Base-by-base conservation (phyloP, 192 early-diverging fungal species). In the Backusella mclennaniae region DNA sequence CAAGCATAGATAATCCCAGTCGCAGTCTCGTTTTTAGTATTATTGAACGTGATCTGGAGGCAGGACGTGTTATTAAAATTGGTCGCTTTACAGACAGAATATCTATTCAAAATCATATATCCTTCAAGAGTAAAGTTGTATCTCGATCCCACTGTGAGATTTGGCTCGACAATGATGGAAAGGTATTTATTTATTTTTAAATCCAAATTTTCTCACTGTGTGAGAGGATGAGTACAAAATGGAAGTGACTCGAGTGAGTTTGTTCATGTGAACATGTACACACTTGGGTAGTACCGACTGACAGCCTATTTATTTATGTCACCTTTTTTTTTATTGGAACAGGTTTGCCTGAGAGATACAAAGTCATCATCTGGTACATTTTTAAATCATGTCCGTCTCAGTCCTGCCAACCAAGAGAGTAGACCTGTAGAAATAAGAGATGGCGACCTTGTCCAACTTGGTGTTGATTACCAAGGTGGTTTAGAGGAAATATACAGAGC, bases 341-440 rank as follows among this genome's bases (percentile, higher is more conserved):
- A 95, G 92, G 82, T 97, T 21, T 95, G 83, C 78, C 85, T 96
- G 71, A 90, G 90, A 76, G 96, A 97, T 84, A 93, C 92, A 69
- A 93, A 92, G 68, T 93, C 91, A 44, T 97, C 96, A 11, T 95
- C 94, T 39, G 96, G 96, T 15, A 97, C 96, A 26, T 97, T 96
- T 76, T 82, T 97, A 26, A 97, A 97, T 87, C 90, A 95, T 84
- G 89, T 95, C 81, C 84, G 96, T 17, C 80, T 97, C 35, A 90
- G 89, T 82, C 92, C 94, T 15, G 89, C 93, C 17, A 90, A 90
- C 1, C 90, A 92, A 69, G 93, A 95, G 79, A 93, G 92, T 75
- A 75, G 86, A 69, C 89, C 93, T 29, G 87, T 90, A 26, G 89
- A 91, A 63, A 67, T 96, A 70, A 89, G 91, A 69, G 90, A 93